These are phyloP conservation scores for Daldinia sp. DNA, from an alignment of 2,329 filamentous ascomycete genomes.

Conservation along the genomic window DNA sequence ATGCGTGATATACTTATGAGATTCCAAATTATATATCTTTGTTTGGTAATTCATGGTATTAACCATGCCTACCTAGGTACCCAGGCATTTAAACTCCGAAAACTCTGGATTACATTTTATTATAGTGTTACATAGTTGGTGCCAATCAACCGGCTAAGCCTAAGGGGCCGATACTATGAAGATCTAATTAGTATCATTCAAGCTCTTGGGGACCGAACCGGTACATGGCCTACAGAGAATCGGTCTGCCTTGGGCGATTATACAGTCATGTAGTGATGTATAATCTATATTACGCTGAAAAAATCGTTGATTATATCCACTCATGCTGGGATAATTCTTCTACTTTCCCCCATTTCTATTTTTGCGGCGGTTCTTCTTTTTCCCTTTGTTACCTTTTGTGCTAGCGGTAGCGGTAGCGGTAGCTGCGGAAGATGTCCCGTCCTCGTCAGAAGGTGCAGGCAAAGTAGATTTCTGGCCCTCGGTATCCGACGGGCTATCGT, in stretches of 20 bases:
- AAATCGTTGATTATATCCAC: not conserved
- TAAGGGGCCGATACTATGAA: not conserved
- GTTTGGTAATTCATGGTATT: not conserved
- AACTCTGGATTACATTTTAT: not conserved
- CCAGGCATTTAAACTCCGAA: not conserved
- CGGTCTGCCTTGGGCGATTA: not conserved
- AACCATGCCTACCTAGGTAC: too few species aligned
- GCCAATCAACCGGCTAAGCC: not conserved
- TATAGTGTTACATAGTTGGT: not conserved
- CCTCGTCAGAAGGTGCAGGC: slow-evolving; percentile 20
- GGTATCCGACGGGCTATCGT: slow-evolving; percentile 59
- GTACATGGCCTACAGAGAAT: not conserved
- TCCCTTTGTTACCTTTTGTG: slow-evolving; percentile 37
- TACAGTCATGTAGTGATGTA: not conserved
- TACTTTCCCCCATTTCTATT: slow-evolving; percentile 50
- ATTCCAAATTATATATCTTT: not conserved
- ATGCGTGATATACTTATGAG: not conserved
- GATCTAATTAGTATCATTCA: not conserved
- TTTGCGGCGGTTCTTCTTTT: slow-evolving; percentile 52
- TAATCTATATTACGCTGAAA: not conserved
- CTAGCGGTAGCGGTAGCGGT: not conserved
- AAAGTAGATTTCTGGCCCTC: slow-evolving; percentile 25
- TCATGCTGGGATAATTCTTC: not conserved
- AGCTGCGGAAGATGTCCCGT: slow-evolving; percentile 26
- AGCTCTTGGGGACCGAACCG: not conserved